Evolutionary conservation across 768 basidiomycete genomes (phyloP), one percentile per base, ranked within the genome.

Genomic region (Agaricus subrufescens): DNA sequence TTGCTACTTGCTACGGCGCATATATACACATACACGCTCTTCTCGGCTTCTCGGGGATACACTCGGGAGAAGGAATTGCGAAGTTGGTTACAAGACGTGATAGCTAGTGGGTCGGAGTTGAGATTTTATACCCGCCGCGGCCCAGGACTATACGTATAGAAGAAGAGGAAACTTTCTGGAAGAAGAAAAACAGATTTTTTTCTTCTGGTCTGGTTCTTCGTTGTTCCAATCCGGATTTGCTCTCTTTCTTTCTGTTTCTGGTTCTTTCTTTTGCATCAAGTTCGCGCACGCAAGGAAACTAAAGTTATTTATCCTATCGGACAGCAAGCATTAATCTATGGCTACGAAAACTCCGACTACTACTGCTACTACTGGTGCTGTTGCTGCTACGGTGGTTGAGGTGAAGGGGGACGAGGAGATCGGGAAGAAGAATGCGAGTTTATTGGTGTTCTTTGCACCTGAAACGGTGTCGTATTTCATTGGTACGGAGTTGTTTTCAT

Each of bases 391-490:
- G 11, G 44, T 31, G 43, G 42, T 42, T 46, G 30, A 43, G 11
- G 31, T 37, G 45, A 48, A 52, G 10, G 50, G 50, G 3, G 46
- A 40, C 40, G 55, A 45, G n/a, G 53, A 59, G 49, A 55, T 55
- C 45, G 29, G 49, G 47, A 53, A 61, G 34, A 55, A 56, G 56
- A 48, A 49, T 50, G 40, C 42, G 7, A 29, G 61, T 6, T 4
- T 52, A 29, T 46, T 55, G 8, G 23, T 61, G 45, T 71, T 68
- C 59, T 58, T 71, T 44, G 69, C 69, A 6, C 75, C 74, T 19
- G 71, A 77, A 60, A 69, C 77, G 12, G 64, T 69, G 10, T 74
- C 75, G 10, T 79, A 77, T 63, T 78, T 79, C 56, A 68, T 77
- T 46, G 75, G 76, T 73, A 57, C 44, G 69, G 54, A 6, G 7